Evolutionary conservation across 306 rosid genomes (phyloP).

Genomic region (Rubus parviflorus): DNA sequence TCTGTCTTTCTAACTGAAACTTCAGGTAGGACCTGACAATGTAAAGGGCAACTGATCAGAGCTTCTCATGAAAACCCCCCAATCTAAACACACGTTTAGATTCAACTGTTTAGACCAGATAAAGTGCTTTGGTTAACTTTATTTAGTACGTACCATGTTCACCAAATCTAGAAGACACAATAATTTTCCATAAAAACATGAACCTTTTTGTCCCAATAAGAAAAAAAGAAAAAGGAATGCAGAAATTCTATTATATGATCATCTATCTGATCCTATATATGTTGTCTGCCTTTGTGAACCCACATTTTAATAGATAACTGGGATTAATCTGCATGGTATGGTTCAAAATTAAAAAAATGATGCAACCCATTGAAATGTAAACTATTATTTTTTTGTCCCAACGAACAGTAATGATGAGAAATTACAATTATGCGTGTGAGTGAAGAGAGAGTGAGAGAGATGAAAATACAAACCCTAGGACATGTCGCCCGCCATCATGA

Average conservation of each 20-base stretch:
- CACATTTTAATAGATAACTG: slow-evolving; percentile 28
- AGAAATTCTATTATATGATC: slow-evolving; percentile 6
- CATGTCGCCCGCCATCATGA: slow-evolving; percentile 99
- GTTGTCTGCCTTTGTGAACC: slow-evolving; percentile 28
- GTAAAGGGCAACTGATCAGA: slow-evolving; percentile 35
- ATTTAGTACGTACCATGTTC: neutral
- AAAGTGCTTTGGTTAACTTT: neutral
- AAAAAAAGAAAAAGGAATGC: slow-evolving; percentile 13
- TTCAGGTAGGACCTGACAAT: slow-evolving; percentile 14
- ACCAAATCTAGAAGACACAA: neutral
- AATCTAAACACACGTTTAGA: neutral
- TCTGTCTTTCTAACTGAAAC: slow-evolving; percentile 20
- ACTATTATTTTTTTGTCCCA: neutral
- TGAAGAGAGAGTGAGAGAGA: slow-evolving; percentile 26
- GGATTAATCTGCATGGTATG: slow-evolving; percentile 37
- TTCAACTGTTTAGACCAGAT: slow-evolving; percentile 3
- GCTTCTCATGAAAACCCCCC: slow-evolving; percentile 26
- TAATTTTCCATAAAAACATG: neutral
- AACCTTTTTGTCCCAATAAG: neutral
- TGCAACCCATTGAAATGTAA: neutral
- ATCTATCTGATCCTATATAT: slow-evolving; percentile 41
- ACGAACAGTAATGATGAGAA: neutral
- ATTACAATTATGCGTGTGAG: neutral
- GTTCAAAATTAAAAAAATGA: neutral
- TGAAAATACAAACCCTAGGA: slow-evolving; percentile 69